Evolutionary conservation across 1,284 basidiomycete species (phyloP).

Genomic region (Boletus mariae): DNA sequence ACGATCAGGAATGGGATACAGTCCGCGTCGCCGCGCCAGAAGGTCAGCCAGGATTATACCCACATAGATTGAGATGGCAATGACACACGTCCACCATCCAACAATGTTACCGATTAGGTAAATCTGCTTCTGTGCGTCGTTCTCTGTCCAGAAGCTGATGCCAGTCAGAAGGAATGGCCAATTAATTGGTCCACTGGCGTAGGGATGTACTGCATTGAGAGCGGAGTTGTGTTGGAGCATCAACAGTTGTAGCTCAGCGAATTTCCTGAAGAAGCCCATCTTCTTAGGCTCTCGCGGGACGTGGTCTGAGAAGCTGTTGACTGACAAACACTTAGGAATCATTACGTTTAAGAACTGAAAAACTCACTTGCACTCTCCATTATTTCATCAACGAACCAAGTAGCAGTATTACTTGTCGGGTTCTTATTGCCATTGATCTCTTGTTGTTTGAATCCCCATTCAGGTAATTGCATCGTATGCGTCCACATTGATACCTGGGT

Average conservation of each 20-base stretch:
- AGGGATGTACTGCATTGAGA: slow-evolving; percentile 92
- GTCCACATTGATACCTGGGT: slow-evolving; percentile 97
- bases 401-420: slow-evolving; percentile 73
- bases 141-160: slow-evolving; percentile 98
- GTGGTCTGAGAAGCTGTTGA: slow-evolving; percentile 11
- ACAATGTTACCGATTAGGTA: slow-evolving; percentile 94
- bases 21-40: slow-evolving; percentile 80
- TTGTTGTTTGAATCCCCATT: slow-evolving; percentile 96
- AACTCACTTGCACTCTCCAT: slow-evolving; percentile 66
- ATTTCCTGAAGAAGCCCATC: slow-evolving; percentile 94
- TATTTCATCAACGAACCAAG: slow-evolving; percentile 89
- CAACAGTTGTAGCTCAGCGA: slow-evolving; percentile 86
- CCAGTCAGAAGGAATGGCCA: slow-evolving; percentile 97
- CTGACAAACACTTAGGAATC: slow-evolving; percentile 9
- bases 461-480: slow-evolving; percentile 79
- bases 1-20: slow-evolving; percentile 86
- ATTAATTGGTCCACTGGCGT: slow-evolving; percentile 90
- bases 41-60: slow-evolving; percentile 89
- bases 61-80: slow-evolving; percentile 82
- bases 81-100: slow-evolving; percentile 92
- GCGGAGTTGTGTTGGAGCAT: slow-evolving; percentile 99
- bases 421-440: slow-evolving; percentile 99
- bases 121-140: slow-evolving; percentile 83
- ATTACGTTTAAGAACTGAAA: background rate
- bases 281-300: slow-evolving; percentile 69